Percentiles rank a stretch among this genome's conserved stretches.
These are phyloP conservation scores for Calonectria leucothoes DNA, from an alignment of 2,329 filamentous ascomycete species.

Conservation along the genomic window DNA sequence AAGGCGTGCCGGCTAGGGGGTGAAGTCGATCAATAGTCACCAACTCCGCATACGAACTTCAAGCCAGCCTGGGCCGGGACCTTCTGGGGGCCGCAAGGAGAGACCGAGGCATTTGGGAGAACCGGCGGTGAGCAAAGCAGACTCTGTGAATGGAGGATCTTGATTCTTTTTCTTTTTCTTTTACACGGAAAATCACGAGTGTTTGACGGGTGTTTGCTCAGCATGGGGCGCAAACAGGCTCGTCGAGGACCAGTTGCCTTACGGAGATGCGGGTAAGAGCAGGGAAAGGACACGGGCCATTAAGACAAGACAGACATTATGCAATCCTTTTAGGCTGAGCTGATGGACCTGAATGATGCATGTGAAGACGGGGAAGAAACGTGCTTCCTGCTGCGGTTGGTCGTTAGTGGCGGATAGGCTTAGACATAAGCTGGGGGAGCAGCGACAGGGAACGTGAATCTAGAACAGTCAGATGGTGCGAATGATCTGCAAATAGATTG, in stretches of 20 bases:
- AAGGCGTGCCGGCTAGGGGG: not conserved
- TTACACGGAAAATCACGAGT: not conserved
- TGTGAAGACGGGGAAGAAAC: not conserved
- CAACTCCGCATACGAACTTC: not conserved
- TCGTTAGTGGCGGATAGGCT: not conserved
- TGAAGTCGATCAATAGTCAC: not conserved
- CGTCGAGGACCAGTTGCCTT: not conserved
- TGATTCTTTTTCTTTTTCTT: not conserved
- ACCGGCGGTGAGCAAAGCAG: not conserved
- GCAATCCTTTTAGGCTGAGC: not conserved
- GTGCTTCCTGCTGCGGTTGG: not conserved
- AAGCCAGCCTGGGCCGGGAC: not conserved
- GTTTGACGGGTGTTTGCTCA: constrained; percentile 22
- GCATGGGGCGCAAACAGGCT: not conserved
- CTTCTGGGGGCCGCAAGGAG: not conserved
- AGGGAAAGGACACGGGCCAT: not conserved
- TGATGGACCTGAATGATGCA: constrained; percentile 1
- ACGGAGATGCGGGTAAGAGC: constrained; percentile 5
- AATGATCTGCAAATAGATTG: not conserved
- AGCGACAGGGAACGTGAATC: not conserved
- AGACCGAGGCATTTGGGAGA: not conserved
- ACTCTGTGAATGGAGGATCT: not conserved
- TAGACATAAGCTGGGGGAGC: not conserved
- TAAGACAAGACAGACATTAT: not conserved
- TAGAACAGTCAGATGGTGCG: not conserved